A percentile compares a stretch with the other conserved stretches of the same genome.
Conservation (phyloP, 495 filamentous ascomycete species). For the Bacidia gigantensis region DNA sequence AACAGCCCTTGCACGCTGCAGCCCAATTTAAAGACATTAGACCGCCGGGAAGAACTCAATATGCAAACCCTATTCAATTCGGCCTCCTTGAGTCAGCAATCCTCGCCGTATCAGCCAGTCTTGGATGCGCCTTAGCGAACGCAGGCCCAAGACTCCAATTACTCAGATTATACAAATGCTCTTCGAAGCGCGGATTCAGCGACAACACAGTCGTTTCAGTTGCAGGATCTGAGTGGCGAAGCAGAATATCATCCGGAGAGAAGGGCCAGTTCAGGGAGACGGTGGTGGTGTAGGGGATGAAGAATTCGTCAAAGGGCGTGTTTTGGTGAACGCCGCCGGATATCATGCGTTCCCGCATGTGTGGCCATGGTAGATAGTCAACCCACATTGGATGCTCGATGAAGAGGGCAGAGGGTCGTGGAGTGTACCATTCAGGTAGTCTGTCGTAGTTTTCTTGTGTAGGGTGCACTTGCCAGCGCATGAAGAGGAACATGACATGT, state of each 20-base stretch:
- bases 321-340: constrained; percentile 29
- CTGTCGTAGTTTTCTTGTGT: constrained; percentile 61
- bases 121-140: constrained; percentile 51
- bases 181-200: constrained; percentile 70
- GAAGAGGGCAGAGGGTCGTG: constrained; percentile 45
- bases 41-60: no score
- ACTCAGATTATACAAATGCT: constrained; percentile 48
- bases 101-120: constrained; percentile 38
- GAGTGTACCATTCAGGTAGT: constrained; percentile 52
- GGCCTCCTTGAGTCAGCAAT: constrained; percentile 18
- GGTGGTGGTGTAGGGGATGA: constrained; percentile 62
- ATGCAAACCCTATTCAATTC: no score
- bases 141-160: constrained; percentile 68
- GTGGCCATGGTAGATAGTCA: constrained; percentile 62
- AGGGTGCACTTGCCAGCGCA: constrained; percentile 69
- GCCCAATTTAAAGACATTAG: no score
- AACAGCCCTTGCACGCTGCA: no score
- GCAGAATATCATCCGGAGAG: constrained; percentile 46
- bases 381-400: constrained; percentile 61
- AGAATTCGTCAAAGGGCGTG: constrained; percentile 57
- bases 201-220: constrained; percentile 36
- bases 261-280: constrained; percentile 68
- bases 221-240: constrained; percentile 35
- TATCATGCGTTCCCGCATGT: constrained; percentile 52
- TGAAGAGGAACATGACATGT: constrained; percentile 67